phyloP scores from a whole-genome alignment of 2,329 filamentous ascomycete species.

The Chrysoporthe deuterocubensis region DNA sequence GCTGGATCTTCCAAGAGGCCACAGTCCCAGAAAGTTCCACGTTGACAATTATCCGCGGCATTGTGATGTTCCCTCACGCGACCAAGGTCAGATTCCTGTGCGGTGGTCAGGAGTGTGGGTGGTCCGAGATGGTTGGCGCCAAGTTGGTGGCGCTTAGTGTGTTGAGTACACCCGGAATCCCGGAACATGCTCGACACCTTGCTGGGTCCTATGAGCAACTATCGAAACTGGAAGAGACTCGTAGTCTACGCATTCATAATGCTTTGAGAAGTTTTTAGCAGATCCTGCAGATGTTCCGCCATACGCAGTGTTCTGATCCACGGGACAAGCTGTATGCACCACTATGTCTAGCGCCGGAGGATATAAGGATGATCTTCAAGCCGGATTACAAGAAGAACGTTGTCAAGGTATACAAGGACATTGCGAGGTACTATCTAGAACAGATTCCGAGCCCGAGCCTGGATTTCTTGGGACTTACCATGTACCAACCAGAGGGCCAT shows the following conservation, averaged over 20 bases:
- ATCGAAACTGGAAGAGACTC: not conserved
- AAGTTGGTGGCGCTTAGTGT: not conserved
- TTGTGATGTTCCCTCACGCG: not conserved
- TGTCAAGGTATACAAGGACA: not conserved
- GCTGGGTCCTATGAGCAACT: not conserved
- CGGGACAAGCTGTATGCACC: slow-evolving; percentile 2
- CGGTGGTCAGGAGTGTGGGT: not conserved
- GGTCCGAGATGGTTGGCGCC: not conserved
- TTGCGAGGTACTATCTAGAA: not conserved
- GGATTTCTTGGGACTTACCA: not conserved
- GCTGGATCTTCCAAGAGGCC: slow-evolving; percentile 2
- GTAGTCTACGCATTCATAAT: slow-evolving; percentile 1
- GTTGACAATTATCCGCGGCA: not conserved
- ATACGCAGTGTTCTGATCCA: slow-evolving; percentile 7
- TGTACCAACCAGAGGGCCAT: not conserved
- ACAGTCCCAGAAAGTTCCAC: not conserved
- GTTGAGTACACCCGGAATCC: not conserved
- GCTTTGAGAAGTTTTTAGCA: not conserved
- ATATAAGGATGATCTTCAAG: not conserved
- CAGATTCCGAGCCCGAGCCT: not conserved
- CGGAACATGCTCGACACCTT: not conserved
- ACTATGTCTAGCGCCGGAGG: slow-evolving; percentile 2
- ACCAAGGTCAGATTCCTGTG: slow-evolving; percentile 1
- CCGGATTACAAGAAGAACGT: not conserved
- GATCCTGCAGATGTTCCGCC: not conserved